Percentiles rank a stretch among this genome's conserved stretches.
These are phyloP conservation scores for Glaciozyma antarctica DNA, from an alignment of 768 basidiomycete genomes.

Conservation along the genomic window DNA sequence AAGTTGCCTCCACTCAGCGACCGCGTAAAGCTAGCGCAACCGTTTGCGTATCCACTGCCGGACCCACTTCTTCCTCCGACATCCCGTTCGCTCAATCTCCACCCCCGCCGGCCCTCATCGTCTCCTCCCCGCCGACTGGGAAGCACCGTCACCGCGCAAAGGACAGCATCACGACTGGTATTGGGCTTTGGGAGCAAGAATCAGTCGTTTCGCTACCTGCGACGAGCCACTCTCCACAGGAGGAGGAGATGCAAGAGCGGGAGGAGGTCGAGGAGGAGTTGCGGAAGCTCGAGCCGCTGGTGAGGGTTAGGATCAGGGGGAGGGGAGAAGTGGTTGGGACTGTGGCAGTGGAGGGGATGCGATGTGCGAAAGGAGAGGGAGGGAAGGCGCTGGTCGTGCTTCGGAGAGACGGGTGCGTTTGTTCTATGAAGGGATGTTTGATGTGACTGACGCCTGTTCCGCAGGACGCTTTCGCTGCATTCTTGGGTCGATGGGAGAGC, in stretches of 20 bases:
- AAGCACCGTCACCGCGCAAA: conserved; percentile 3
- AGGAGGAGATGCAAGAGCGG: background rate
- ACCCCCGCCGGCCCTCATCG: background rate
- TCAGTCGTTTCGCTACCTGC: background rate
- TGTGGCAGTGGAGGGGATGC: background rate
- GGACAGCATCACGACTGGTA: conserved; percentile 25
- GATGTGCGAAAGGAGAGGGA: background rate
- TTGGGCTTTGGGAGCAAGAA: conserved; percentile 26
- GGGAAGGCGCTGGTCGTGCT: conserved; percentile 1
- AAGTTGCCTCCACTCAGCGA: conserved; percentile 4
- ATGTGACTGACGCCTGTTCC: background rate
- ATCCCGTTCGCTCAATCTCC: background rate
- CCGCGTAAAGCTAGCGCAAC: conserved; percentile 32
- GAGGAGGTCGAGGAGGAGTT: background rate
- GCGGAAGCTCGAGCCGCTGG: background rate
- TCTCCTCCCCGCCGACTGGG: background rate
- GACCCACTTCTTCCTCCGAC: background rate
- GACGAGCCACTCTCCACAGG: background rate
- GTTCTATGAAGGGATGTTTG: background rate
- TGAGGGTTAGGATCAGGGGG: conserved; percentile 2
- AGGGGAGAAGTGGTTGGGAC: conserved; percentile 7
- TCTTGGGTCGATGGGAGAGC: conserved; percentile 10
- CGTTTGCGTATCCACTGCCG: background rate
- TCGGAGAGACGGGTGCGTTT: conserved; percentile 7
- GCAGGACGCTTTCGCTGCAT: conserved; percentile 8